These are phyloP conservation scores for Clarireedia homoeocarpa DNA, from an alignment of 2,329 filamentous ascomycete species.

Conservation along the genomic window DNA sequence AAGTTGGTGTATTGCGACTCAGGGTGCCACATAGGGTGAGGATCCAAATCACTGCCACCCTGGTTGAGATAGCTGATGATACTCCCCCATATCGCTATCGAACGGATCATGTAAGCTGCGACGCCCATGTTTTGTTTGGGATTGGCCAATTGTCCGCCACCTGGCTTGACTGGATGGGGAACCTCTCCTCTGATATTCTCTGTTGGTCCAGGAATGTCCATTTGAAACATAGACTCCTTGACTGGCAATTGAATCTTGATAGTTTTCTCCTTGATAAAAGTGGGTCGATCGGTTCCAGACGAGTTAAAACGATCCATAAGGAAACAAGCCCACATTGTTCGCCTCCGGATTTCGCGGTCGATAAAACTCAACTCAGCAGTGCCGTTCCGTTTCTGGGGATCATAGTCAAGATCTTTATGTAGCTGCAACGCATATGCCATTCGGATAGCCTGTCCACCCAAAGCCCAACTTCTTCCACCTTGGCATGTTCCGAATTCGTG, in stretches of 20 bases:
- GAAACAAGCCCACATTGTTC: constrained; percentile 98
- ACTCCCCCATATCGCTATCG: constrained; percentile 82
- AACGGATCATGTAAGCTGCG: constrained; percentile 79
- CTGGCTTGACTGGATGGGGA: constrained; percentile 51
- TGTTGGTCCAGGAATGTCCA: constrained; percentile 83
- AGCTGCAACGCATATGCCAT: constrained; percentile 96
- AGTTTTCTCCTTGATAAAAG: constrained; percentile 83
- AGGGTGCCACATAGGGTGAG: constrained; percentile 70
- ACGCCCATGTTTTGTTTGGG: constrained; percentile 86
- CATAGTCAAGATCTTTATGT: constrained; percentile 82
- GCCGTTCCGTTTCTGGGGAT: constrained; percentile 55
- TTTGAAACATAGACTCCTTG: constrained; percentile 80
- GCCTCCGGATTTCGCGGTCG: constrained; percentile 83
- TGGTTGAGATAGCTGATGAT: constrained; percentile 87
- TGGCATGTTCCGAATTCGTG: constrained; percentile 98
- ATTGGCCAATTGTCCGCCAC: constrained; percentile 57
- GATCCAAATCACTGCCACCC: constrained; percentile 73
- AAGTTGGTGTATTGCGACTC: constrained; percentile 71
- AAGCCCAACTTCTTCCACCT: constrained; percentile 89
- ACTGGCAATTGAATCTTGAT: constrained; percentile 86
- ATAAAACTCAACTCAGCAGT: constrained; percentile 72
- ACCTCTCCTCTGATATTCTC: constrained; percentile 71
- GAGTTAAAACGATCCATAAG: constrained; percentile 97
- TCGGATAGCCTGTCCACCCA: constrained; percentile 87
- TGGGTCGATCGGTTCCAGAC: constrained; percentile 84